A percentile compares a stretch with the other conserved stretches of the same genome.
phyloP scores from a whole-genome alignment of 1,284 basidiomycete genomes.

The Fistulinella cinereoalba region DNA sequence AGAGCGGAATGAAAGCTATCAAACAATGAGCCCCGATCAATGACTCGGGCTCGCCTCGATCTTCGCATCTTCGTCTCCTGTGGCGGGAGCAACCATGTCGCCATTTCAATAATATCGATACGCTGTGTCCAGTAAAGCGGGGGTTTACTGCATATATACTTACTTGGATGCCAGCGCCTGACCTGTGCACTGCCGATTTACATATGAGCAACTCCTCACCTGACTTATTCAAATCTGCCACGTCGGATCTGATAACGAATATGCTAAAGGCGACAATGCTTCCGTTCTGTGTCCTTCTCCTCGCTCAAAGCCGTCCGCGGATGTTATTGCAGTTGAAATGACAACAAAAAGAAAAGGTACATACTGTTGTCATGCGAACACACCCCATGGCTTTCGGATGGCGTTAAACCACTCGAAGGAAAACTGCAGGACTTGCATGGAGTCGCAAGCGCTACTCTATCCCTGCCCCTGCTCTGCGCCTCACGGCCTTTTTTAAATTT shows the following conservation, averaged over 20 bases:
- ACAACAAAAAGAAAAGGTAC: conserved; percentile 3
- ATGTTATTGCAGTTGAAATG: conserved; percentile 4
- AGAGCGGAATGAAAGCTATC: too few relatives aligned
- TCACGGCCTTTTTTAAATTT: not conserved
- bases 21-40: conserved; percentile 1
- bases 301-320: conserved; percentile 10
- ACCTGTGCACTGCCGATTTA: conserved; percentile 5
- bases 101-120: not conserved
- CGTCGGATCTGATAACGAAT: conserved; percentile 17
- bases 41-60: conserved; percentile 3
- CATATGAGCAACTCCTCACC: not conserved
- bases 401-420: not conserved
- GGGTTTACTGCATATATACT: not conserved
- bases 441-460: not conserved
- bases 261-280: not conserved
- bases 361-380: conserved; percentile 19
- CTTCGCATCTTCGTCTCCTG: not conserved
- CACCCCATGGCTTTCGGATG: not conserved
- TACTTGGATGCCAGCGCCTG: not conserved
- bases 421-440: conserved; percentile 8
- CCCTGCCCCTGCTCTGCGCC: not conserved
- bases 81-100: not conserved
- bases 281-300: not conserved
- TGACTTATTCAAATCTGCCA: conserved; percentile 13
- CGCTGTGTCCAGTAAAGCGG: not conserved